These are phyloP conservation scores for Thamnidium elegans DNA, from an alignment of 192 early-diverging fungal species.

Conservation along the genomic window DNA sequence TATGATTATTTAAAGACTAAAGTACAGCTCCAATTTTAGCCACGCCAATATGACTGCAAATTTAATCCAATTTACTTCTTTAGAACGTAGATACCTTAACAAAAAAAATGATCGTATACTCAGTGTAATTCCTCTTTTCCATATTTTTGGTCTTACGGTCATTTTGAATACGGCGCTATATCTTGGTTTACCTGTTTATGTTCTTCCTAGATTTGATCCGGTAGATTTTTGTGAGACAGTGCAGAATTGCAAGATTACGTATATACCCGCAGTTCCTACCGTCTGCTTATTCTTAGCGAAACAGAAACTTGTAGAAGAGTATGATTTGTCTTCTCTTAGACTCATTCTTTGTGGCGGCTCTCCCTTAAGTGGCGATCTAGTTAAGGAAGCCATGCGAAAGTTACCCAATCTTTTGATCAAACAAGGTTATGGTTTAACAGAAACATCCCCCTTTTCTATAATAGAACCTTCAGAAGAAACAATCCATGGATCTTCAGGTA, in stretches of 20 bases:
- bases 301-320: constrained; percentile 59
- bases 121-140: constrained; percentile 30
- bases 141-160: constrained; percentile 26
- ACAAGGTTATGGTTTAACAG: constrained; percentile 77
- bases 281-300: constrained; percentile 65
- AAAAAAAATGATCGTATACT: constrained; percentile 4
- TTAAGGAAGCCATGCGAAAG: constrained; percentile 27
- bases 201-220: constrained; percentile 63
- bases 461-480: constrained; percentile 30
- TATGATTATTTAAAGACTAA: not conserved
- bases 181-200: constrained; percentile 41
- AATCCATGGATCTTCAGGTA: constrained; percentile 58
- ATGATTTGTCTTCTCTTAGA: constrained; percentile 54
- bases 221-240: constrained; percentile 66
- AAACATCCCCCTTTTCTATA: constrained; percentile 54
- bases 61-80: constrained; percentile 12
- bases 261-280: constrained; percentile 79
- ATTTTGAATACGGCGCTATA: constrained; percentile 15
- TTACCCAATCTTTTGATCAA: constrained; percentile 36
- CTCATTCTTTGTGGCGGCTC: constrained; percentile 61
- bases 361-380: constrained; percentile 55
- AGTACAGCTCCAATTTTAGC: constrained; percentile 6
- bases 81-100: not conserved
- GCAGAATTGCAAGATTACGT: constrained; percentile 62
- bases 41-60: constrained; percentile 35